Percentiles rank a stretch among this genome's conserved stretches.
Evolutionary conservation across 345 rosid species (phyloP).

Genomic region (Eutrema yunnanense): DNA sequence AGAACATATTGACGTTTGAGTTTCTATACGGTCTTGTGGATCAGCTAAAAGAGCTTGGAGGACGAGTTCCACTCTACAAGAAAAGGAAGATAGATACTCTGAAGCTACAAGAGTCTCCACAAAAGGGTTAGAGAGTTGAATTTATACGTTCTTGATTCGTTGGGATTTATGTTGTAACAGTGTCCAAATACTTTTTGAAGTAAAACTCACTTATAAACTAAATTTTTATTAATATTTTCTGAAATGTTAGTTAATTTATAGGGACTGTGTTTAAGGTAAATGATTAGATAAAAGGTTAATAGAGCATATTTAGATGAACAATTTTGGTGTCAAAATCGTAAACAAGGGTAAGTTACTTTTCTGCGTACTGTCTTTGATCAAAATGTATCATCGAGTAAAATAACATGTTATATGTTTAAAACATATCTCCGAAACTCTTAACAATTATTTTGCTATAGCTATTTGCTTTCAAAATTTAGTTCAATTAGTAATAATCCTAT

Average conservation of each 20-base stretch:
- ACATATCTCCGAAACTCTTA: too few relatives aligned
- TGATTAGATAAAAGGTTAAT: too few relatives aligned
- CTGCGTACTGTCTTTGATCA: neutral
- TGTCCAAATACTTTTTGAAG: neutral
- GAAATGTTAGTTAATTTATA: neutral
- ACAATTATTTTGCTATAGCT: neutral
- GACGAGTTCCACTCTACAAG: conserved; percentile 64
- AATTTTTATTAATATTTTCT: neutral
- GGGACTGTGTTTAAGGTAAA: neutral
- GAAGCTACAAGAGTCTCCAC: neutral
- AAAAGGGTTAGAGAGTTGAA: neutral
- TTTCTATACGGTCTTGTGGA: conserved; percentile 64
- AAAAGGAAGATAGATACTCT: conserved; percentile 17
- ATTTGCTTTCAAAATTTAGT: neutral
- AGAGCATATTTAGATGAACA: too few relatives aligned
- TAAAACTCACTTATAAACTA: neutral
- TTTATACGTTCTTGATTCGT: conserved; percentile 5
- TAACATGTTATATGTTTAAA: too few relatives aligned
- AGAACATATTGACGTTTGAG: conserved; percentile 65
- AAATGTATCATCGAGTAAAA: too few relatives aligned
- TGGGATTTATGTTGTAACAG: conserved; percentile 5
- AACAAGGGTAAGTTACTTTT: too few relatives aligned
- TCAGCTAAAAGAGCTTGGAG: conserved; percentile 57
- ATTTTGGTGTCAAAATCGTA: too few relatives aligned
- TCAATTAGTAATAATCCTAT: neutral